These are phyloP conservation scores for Colletotrichum chlorophyti DNA, from an alignment of 2,329 filamentous ascomycete genomes.

Conservation along the genomic window DNA sequence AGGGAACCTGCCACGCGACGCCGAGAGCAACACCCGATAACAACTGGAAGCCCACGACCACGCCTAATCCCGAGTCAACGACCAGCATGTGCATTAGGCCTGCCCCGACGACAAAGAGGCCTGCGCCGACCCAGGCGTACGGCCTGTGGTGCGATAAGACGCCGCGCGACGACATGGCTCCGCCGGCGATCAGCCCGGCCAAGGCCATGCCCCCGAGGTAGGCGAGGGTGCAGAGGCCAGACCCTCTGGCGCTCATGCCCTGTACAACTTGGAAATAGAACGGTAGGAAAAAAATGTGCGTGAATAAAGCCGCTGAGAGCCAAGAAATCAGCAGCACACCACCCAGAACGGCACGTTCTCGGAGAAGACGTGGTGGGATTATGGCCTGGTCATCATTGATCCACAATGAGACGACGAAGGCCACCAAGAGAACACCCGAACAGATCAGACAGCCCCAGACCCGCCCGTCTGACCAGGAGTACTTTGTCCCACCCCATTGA, in stretches of 20 bases:
- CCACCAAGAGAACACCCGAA: conserved; percentile 34
- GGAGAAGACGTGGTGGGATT: conserved; percentile 54
- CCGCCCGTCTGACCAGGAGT: conserved; percentile 54
- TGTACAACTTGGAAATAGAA: conserved; percentile 62
- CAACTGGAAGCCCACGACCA: conserved; percentile 56
- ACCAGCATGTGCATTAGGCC: conserved; percentile 62
- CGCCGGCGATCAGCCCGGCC: conserved; percentile 51
- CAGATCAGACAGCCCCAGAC: conserved; percentile 44
- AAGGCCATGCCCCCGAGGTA: conserved; percentile 57
- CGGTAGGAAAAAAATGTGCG: conserved; percentile 40
- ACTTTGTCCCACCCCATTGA: conserved; percentile 61
- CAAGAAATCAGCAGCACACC: conserved; percentile 43
- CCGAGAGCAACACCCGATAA: not conserved
- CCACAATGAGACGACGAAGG: conserved; percentile 44
- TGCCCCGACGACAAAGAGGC: conserved; percentile 51
- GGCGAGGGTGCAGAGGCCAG: conserved; percentile 61
- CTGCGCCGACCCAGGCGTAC: conserved; percentile 46
- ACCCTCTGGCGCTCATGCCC: conserved; percentile 55
- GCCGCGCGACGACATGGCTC: conserved; percentile 47
- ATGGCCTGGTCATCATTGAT: conserved; percentile 51
- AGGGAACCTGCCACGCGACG: conserved; percentile 8
- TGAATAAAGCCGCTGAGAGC: conserved; percentile 40
- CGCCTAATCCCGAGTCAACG: conserved; percentile 58
- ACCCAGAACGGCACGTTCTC: conserved; percentile 47
- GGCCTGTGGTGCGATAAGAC: conserved; percentile 41